Conservation (phyloP, 257 asterid genomes). For the Penstemon barbatus region DNA sequence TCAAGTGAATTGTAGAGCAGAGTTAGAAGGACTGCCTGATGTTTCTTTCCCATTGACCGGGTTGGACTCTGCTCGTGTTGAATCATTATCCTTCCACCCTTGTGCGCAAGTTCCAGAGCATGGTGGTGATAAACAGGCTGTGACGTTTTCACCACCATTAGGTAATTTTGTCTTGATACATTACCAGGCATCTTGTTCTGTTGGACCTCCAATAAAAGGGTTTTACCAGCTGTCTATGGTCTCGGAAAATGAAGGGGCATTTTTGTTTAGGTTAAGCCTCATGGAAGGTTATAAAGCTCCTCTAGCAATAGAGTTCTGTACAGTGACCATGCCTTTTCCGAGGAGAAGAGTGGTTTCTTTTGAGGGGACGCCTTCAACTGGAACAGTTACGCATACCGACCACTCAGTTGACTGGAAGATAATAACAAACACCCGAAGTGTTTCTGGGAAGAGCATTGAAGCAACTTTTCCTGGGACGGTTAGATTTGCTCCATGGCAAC, state of each 20-base stretch:
- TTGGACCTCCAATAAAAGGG: conserved; percentile 91
- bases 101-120: conserved; percentile 99
- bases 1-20: conserved; percentile 96
- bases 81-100: conserved; percentile 86
- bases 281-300: conserved; percentile 91
- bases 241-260: conserved; percentile 97
- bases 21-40: conserved; percentile 93
- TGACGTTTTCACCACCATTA: conserved; percentile 88
- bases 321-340: conserved; percentile 88
- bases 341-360: conserved; percentile 79
- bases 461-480: conserved; percentile 93
- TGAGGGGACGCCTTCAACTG: conserved; percentile 94
- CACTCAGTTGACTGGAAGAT: conserved; percentile 89
- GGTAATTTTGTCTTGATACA: conserved; percentile 82
- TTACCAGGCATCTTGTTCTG: conserved; percentile 71
- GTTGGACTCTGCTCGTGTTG: conserved; percentile 62
- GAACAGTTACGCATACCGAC: conserved; percentile 74
- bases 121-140: conserved; percentile 82
- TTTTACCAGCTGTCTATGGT: conserved; percentile 99
- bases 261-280: conserved; percentile 80
- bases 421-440: conserved; percentile 64
- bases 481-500: conserved; percentile 85
- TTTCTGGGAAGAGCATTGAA: conserved; percentile 86
- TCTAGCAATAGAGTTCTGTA: conserved; percentile 75
- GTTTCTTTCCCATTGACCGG: conserved; percentile 83